phyloP scores from a whole-genome alignment of 768 basidiomycete genomes.

The Polyporus arcularius region DNA sequence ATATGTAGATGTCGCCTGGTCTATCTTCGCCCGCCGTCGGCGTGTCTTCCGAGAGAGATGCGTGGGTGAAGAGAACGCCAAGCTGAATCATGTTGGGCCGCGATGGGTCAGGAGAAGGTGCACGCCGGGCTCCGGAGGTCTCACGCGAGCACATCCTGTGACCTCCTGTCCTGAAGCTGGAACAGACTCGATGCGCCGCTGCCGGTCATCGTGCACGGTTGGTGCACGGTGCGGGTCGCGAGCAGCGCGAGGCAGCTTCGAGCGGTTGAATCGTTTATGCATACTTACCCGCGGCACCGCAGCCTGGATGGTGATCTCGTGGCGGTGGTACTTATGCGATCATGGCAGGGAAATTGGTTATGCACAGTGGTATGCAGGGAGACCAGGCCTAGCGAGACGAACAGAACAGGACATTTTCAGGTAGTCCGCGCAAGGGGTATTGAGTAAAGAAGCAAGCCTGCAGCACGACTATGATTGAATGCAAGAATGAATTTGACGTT shows the following conservation, averaged over 20 bases:
- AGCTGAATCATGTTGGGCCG: constrained; percentile 11
- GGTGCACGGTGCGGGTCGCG: not conserved
- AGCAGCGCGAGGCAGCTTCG: too few relatives aligned
- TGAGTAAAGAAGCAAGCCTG: too few relatives aligned
- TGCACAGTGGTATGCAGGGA: not conserved
- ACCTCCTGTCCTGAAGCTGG: constrained; percentile 7
- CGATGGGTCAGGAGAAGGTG: constrained; percentile 9
- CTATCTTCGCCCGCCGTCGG: constrained; percentile 15
- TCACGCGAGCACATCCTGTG: constrained; percentile 16
- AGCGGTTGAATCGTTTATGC: too few relatives aligned
- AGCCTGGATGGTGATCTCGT: too few relatives aligned
- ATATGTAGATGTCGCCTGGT: not conserved
- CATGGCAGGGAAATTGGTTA: not conserved
- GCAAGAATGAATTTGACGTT: too few relatives aligned
- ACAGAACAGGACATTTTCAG: too few relatives aligned
- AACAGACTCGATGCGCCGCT: constrained; percentile 6
- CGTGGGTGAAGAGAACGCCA: constrained; percentile 15
- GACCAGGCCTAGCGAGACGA: too few relatives aligned
- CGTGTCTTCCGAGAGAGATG: constrained; percentile 1
- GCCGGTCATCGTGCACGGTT: not conserved
- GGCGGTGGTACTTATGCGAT: too few relatives aligned
- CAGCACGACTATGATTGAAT: too few relatives aligned
- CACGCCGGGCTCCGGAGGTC: constrained; percentile 4
- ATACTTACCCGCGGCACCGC: not conserved
- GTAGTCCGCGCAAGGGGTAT: too few relatives aligned